Base-by-base conservation (phyloP, 2,329 filamentous ascomycete species). In the Trichoderma polysporum region DNA sequence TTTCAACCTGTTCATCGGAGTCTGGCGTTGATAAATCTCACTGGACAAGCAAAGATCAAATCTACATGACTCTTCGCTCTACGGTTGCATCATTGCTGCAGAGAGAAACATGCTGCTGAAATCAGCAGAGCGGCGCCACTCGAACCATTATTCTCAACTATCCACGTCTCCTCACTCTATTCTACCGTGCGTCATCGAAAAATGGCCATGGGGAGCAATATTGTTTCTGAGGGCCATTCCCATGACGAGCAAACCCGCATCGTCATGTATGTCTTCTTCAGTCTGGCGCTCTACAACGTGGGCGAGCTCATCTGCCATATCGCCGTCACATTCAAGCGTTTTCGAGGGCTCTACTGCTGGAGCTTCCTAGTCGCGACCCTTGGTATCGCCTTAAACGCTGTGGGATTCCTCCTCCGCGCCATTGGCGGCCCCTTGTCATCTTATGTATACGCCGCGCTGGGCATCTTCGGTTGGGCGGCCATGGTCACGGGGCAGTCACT, bases 401-500 rank as follows among this genome's bases (percentile, higher is more conserved):
- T 66, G 33, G 63, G 63, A 4, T 66, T 45, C 25, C 63, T 66
- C 27, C 63, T 66, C 9, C 53, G 63, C 4, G 35, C 22, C 33
- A 25, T 66, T 29, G n/a, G 33, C 82, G 69, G 72, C 68, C 25
- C 71, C 13, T 2, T 59, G 33, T 68, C 67, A 10, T 41, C 67
- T 9, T 68, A 57, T 17, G 29, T 62, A 4, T 68, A 67, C 52
- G 45, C 45, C 17, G 47, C 67, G 37, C n/a, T 68, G 39, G 53
- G 39, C 52, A 52, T 67, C 17, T 37, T 71, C n/a, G 73, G 73
- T 12, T 76, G 75, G 75, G 69, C 71, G 12, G 69, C 70, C 7
- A 87, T 89, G 84, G 82, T 89, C 0, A 86, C 85, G 3, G 87
- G 86, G 0, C 86, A 88, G 72, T 83, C 83, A 0, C 71, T 88